These are phyloP conservation scores for Trypanosoma cruzi DNA, from an alignment of 208 protist species.

Conservation along the genomic window DNA sequence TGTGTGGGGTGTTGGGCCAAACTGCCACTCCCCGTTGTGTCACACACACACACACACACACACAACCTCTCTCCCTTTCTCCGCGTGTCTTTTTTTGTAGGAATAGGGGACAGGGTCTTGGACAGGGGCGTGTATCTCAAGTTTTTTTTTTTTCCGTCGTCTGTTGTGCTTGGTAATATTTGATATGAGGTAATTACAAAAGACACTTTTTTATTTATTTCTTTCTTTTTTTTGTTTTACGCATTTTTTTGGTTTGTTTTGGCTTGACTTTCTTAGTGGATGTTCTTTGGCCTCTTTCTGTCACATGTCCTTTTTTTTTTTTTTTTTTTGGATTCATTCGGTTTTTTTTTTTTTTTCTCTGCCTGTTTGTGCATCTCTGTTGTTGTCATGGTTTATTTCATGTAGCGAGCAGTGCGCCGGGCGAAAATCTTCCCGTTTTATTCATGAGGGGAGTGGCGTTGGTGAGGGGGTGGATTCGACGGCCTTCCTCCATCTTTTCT, in stretches of 20 bases:
- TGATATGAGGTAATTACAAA: too few species aligned
- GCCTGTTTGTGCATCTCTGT: too few species aligned
- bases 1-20: too few species aligned
- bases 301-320: slow-evolving; percentile 8
- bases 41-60: too few species aligned
- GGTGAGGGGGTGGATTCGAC: not conserved
- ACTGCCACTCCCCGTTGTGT: too few species aligned
- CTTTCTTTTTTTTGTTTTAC: not conserved
- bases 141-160: slow-evolving; percentile 5
- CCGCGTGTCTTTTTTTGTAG: too few species aligned
- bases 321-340: not conserved
- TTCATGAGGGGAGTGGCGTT: not conserved
- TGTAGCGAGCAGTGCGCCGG: not conserved
- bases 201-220: not conserved
- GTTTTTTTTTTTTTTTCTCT: too few species aligned
- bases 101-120: too few species aligned
- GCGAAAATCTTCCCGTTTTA: not conserved
- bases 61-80: too few species aligned
- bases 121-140: too few species aligned
- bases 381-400: not conserved
- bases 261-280: slow-evolving; percentile 9
- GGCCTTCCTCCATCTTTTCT: not conserved
- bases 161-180: not conserved
- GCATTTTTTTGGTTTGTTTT: not conserved
- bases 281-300: not conserved